Evolutionary conservation across 2,329 filamentous ascomycete species (phyloP).

Genomic region (Xylaria arbuscula): DNA sequence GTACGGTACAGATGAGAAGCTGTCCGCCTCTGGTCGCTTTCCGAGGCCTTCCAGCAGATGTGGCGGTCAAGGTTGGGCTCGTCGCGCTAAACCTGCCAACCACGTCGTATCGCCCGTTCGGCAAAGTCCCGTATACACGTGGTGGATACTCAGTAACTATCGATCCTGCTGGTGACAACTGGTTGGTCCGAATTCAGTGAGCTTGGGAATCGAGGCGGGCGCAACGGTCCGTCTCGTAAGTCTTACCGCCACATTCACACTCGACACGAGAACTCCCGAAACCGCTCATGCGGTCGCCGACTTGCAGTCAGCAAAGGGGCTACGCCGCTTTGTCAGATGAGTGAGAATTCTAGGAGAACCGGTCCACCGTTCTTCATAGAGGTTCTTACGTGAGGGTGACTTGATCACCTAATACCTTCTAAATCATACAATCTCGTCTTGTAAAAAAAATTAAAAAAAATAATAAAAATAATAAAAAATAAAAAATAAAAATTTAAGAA

Average conservation of each 20-base stretch:
- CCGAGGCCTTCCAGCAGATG: conserved; percentile 16
- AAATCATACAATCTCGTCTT: background rate
- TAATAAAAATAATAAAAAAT: no score
- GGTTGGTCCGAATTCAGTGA: conserved; percentile 24
- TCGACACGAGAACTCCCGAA: background rate
- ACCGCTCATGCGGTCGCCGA: conserved; percentile 22
- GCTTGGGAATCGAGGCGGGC: conserved; percentile 16
- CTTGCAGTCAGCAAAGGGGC: conserved; percentile 30
- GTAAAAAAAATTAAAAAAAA: no score
- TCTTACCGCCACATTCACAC: conserved; percentile 25
- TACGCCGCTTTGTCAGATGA: conserved; percentile 19
- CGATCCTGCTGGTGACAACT: conserved; percentile 3
- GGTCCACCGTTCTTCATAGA: background rate
- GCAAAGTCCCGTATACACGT: conserved; percentile 3
- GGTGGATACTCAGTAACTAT: conserved; percentile 35
- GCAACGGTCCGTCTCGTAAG: conserved; percentile 33
- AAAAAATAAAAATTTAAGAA: no score
- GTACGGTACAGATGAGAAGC: background rate
- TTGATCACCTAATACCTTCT: conserved; percentile 7
- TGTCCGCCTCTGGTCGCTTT: conserved; percentile 10
- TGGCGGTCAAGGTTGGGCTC: conserved; percentile 30
- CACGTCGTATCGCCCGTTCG: conserved; percentile 16
- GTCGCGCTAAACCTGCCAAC: conserved; percentile 20
- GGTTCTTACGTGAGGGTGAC: conserved; percentile 26
- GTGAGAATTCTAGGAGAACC: conserved; percentile 5